phyloP scores from a whole-genome alignment of 164 flowering plant genomes.

The Tinospora cordifolia region DNA sequence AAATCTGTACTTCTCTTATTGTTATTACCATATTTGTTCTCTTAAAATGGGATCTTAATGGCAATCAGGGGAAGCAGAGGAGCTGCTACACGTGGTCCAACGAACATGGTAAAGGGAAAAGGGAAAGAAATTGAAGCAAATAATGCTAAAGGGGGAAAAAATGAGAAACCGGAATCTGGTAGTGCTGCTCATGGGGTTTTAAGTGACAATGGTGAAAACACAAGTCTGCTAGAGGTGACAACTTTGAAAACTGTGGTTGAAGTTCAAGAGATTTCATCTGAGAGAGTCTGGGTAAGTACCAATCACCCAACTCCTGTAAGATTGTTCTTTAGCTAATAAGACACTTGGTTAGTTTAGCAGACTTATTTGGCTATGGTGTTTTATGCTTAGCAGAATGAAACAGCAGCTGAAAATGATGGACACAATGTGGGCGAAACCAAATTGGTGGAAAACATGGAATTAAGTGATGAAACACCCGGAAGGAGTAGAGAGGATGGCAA shows the following conservation, averaged over 20 bases:
- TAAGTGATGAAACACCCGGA: slow-evolving; percentile 39
- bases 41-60: slow-evolving; percentile 8
- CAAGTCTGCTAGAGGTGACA: slow-evolving; percentile 25
- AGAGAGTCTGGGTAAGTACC: slow-evolving; percentile 31
- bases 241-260: slow-evolving; percentile 24
- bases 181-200: slow-evolving; percentile 18
- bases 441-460: slow-evolving; percentile 22
- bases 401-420: slow-evolving; percentile 20
- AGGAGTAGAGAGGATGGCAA: slow-evolving; percentile 11
- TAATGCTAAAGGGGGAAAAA: slow-evolving; percentile 12
- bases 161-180: slow-evolving; percentile 16
- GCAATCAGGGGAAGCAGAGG: slow-evolving; percentile 37
- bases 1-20: too few species aligned
- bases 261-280: slow-evolving; percentile 26
- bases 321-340: neutral
- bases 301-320: neutral
- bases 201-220: slow-evolving; percentile 19
- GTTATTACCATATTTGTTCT: neutral
- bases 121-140: slow-evolving; percentile 24
- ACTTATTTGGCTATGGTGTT: neutral
- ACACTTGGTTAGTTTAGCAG: neutral
- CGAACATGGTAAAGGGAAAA: slow-evolving; percentile 17
- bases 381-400: slow-evolving; percentile 26
- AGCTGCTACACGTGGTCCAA: slow-evolving; percentile 21
- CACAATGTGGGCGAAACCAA: slow-evolving; percentile 23